Percentiles rank a stretch among this genome's conserved stretches.
phyloP scores from a whole-genome alignment of 2,329 filamentous ascomycete species.

The Fusarium sp. region DNA sequence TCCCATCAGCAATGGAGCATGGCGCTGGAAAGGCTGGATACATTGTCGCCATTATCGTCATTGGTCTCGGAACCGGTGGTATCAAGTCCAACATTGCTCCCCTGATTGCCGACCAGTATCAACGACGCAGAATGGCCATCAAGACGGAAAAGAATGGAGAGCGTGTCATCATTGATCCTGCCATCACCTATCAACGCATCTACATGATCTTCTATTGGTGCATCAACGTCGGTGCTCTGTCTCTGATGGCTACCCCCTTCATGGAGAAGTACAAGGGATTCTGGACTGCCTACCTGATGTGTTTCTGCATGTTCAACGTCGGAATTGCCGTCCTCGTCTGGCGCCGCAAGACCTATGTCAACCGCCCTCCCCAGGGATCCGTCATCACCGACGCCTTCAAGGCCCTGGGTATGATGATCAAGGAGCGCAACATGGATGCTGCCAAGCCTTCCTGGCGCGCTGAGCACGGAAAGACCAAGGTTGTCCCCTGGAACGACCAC shows the following conservation, averaged over 20 bases:
- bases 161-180: constrained; percentile 74
- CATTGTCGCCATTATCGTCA: constrained; percentile 68
- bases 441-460: constrained; percentile 75
- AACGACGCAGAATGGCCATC: constrained; percentile 63
- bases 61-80: constrained; percentile 75
- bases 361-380: constrained; percentile 70
- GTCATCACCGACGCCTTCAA: constrained; percentile 75
- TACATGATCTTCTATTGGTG: constrained; percentile 82
- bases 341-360: constrained; percentile 60
- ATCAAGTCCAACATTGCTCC: constrained; percentile 75
- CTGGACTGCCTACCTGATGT: constrained; percentile 72
- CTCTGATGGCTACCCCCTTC: constrained; percentile 73
- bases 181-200: constrained; percentile 74
- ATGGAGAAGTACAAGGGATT: constrained; percentile 76
- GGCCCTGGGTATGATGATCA: constrained; percentile 55
- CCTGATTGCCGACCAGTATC: constrained; percentile 74
- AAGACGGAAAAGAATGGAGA: constrained; percentile 62
- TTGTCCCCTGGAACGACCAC: constrained; percentile 72
- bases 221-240: constrained; percentile 80
- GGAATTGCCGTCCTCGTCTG: constrained; percentile 65
- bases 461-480: constrained; percentile 57
- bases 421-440: constrained; percentile 63
- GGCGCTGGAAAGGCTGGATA: constrained; percentile 62
- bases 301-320: constrained; percentile 71
- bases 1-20: constrained; percentile 51